These are phyloP conservation scores for Dictyostelium brefeldianum DNA, from an alignment of 78 protist species.

Conservation along the genomic window DNA sequence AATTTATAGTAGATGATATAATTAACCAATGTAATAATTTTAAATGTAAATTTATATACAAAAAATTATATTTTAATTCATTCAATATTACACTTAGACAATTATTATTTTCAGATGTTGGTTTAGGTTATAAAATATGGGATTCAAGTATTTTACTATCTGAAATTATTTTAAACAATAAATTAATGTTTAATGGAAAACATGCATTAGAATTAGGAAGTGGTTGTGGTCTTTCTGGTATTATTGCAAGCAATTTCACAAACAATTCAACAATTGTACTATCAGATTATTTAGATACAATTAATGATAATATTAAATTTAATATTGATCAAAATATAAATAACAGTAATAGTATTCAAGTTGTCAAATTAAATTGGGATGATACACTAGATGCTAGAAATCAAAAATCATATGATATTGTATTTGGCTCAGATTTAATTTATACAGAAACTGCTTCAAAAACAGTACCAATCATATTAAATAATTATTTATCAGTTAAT, in stretches of 20 bases:
- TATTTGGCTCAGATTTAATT: conserved; percentile 7
- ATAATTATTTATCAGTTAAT: neutral
- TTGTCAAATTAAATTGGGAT: neutral
- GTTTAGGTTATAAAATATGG: conserved; percentile 11
- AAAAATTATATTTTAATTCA: conserved; percentile 1
- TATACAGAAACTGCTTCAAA: neutral
- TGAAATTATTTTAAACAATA: neutral
- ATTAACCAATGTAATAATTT: neutral
- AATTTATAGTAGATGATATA: neutral
- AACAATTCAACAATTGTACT: neutral
- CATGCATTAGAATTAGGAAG: neutral
- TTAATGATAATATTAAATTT: neutral
- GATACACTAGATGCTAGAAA: neutral
- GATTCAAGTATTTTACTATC: neutral
- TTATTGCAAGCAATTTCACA: neutral
- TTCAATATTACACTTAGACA: neutral
- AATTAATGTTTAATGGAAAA: neutral
- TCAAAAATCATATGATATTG: neutral
- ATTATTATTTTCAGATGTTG: neutral
- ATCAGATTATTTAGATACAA: neutral
- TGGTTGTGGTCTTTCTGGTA: conserved; percentile 8
- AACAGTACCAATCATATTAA: neutral
- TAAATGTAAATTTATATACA: neutral
- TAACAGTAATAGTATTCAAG: neutral
- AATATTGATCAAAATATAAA: neutral